These are phyloP conservation scores for Pythium insidiosum DNA, from an alignment of 352 stramenopile genomes.

Conservation along the genomic window DNA sequence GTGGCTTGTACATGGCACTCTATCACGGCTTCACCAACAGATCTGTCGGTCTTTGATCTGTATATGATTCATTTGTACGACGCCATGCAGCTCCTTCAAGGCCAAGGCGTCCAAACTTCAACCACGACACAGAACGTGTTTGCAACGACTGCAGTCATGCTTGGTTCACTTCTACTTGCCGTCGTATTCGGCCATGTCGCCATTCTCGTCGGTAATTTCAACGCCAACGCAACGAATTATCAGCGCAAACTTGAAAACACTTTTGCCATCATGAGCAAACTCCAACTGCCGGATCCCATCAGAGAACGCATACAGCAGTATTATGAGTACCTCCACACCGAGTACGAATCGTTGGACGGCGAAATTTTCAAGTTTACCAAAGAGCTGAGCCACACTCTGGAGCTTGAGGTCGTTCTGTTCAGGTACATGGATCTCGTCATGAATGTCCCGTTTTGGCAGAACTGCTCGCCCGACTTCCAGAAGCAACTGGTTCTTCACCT, in stretches of 20 bases:
- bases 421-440: slow-evolving; percentile 69
- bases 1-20: slow-evolving; percentile 32
- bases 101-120: slow-evolving; percentile 28
- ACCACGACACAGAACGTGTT: slow-evolving; percentile 31
- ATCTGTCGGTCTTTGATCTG: too few species aligned
- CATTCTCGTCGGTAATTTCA: slow-evolving; percentile 58
- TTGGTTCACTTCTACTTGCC: slow-evolving; percentile 50
- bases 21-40: not conserved
- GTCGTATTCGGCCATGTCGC: slow-evolving; percentile 61
- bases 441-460: slow-evolving; percentile 44
- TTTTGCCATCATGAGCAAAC: slow-evolving; percentile 47
- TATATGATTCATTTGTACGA: slow-evolving; percentile 38
- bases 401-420: slow-evolving; percentile 57
- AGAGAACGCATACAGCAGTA: slow-evolving; percentile 64
- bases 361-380: slow-evolving; percentile 40
- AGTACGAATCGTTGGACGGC: slow-evolving; percentile 59
- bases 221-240: slow-evolving; percentile 39
- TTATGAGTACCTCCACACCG: slow-evolving; percentile 53
- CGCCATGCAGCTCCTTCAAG: slow-evolving; percentile 37
- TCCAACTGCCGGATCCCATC: slow-evolving; percentile 30
- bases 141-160: slow-evolving; percentile 27
- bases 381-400: slow-evolving; percentile 53
- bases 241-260: slow-evolving; percentile 63
- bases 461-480: slow-evolving; percentile 51
- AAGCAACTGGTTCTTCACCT: slow-evolving; percentile 52